phyloP scores from a whole-genome alignment of 371 early-diverging fungal genomes.

The Amoeboaphelidium occidentale region DNA sequence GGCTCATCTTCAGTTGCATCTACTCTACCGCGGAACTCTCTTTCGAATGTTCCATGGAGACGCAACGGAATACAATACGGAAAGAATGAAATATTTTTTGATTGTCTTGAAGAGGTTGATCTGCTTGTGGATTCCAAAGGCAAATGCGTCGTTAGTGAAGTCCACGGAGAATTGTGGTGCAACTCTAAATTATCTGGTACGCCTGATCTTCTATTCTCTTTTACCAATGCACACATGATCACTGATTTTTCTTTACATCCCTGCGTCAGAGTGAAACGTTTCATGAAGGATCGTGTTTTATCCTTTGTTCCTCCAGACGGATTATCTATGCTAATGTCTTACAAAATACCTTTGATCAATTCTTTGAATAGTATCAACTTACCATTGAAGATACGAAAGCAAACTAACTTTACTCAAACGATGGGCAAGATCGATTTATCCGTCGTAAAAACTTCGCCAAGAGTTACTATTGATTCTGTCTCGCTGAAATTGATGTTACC shows the following conservation, averaged over 20 bases:
- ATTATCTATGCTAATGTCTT: slow-evolving; percentile 59
- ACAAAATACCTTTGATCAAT: no score
- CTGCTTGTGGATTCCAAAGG: slow-evolving; percentile 52
- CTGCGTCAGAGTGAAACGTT: slow-evolving; percentile 32
- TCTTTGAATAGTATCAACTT: no score
- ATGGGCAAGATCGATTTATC: no score
- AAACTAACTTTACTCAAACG: no score
- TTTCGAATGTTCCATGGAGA: slow-evolving; percentile 65
- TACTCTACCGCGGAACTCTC: slow-evolving; percentile 15
- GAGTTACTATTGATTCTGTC: no score
- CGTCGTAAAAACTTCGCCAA: no score
- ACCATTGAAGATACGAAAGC: no score
- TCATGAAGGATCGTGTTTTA: slow-evolving; percentile 31
- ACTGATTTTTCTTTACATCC: slow-evolving; percentile 71
- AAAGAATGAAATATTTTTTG: slow-evolving; percentile 78
- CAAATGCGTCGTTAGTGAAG: slow-evolving; percentile 40
- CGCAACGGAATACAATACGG: slow-evolving; percentile 61
- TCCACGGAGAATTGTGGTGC: slow-evolving; percentile 47
- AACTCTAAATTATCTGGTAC: slow-evolving; percentile 55
- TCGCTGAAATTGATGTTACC: no score
- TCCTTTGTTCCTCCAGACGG: slow-evolving; percentile 89
- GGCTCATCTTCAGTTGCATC: slow-evolving; percentile 4
- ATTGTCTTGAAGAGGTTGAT: slow-evolving; percentile 66
- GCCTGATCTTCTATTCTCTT: slow-evolving; percentile 55
- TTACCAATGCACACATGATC: slow-evolving; percentile 39